phyloP scores from a whole-genome alignment of 768 basidiomycete genomes.

The Hydnum rufescens region DNA sequence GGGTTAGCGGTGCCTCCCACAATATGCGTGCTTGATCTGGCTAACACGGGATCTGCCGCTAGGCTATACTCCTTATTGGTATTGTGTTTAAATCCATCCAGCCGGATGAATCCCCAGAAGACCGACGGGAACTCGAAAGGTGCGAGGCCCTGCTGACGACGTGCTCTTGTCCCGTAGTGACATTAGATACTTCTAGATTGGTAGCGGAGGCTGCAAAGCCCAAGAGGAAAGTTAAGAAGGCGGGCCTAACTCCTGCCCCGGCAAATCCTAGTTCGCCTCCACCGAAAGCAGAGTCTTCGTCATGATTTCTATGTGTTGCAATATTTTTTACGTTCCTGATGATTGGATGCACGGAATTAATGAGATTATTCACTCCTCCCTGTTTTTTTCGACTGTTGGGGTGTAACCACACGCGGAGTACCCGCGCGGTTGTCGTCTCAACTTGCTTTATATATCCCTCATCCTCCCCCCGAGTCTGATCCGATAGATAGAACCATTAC shows the following conservation, averaged over 20 bases:
- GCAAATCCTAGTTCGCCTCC: too few species aligned
- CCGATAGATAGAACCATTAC: neutral
- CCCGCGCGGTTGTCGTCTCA: neutral
- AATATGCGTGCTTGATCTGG: neutral
- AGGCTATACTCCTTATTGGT: conserved; percentile 79
- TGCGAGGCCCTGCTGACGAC: conserved; percentile 19
- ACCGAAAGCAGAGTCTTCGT: too few species aligned
- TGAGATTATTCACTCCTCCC: neutral
- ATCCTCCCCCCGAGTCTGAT: neutral
- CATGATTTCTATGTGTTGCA: too few species aligned
- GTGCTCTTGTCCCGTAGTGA: conserved; percentile 6
- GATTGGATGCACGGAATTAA: too few species aligned
- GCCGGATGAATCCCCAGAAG: conserved; percentile 85
- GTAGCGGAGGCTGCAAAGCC: conserved; percentile 70
- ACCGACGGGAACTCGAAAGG: conserved; percentile 87
- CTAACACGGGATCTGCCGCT: neutral
- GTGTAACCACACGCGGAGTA: neutral
- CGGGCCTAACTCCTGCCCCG: neutral
- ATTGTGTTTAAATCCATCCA: conserved; percentile 69
- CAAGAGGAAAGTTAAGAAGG: conserved; percentile 20
- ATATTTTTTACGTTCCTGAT: too few species aligned
- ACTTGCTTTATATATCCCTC: neutral
- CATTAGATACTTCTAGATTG: conserved; percentile 32
- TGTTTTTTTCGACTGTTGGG: neutral
- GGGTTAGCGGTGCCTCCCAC: conserved; percentile 26